Conservation (phyloP, 192 early-diverging fungal species). For the Globomyces pollinis-pini region DNA sequence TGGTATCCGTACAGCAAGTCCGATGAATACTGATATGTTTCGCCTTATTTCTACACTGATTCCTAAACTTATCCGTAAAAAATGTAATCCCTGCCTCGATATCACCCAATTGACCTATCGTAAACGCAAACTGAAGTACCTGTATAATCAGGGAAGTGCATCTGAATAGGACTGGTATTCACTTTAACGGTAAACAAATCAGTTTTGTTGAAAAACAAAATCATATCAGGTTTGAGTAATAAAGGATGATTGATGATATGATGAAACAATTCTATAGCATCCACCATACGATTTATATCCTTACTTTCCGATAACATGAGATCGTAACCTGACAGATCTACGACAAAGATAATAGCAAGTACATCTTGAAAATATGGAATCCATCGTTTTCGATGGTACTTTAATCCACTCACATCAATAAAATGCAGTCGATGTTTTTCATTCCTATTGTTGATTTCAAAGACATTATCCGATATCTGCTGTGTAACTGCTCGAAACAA, state of each 20-base stretch:
- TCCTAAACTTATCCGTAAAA: no score
- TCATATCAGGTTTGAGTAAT: conserved; percentile 10
- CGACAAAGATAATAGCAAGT: conserved; percentile 11
- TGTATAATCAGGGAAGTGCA: conserved; percentile 17
- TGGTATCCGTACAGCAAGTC: conserved; percentile 9
- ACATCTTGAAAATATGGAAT: conserved; percentile 11
- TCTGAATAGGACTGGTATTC: background rate
- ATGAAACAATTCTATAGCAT: conserved; percentile 13
- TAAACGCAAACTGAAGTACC: no score
- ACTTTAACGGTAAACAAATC: conserved; percentile 25
- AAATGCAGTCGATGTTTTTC: background rate
- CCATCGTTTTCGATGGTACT: conserved; percentile 1
- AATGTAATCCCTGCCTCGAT: no score
- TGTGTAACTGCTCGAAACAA: conserved; percentile 61
- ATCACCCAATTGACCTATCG: no score
- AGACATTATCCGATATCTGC: conserved; percentile 47
- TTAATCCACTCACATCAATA: conserved; percentile 9
- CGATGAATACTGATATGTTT: background rate
- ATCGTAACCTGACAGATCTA: conserved; percentile 6
- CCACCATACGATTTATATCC: conserved; percentile 13
- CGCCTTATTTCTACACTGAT: no score
- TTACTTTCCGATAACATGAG: conserved; percentile 13
- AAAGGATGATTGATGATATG: background rate
- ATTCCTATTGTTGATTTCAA: conserved; percentile 5
- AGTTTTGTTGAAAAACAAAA: conserved; percentile 30